Evolutionary conservation across 805 yeast species (phyloP).

Genomic region (Diddensiella transvaalensis): DNA sequence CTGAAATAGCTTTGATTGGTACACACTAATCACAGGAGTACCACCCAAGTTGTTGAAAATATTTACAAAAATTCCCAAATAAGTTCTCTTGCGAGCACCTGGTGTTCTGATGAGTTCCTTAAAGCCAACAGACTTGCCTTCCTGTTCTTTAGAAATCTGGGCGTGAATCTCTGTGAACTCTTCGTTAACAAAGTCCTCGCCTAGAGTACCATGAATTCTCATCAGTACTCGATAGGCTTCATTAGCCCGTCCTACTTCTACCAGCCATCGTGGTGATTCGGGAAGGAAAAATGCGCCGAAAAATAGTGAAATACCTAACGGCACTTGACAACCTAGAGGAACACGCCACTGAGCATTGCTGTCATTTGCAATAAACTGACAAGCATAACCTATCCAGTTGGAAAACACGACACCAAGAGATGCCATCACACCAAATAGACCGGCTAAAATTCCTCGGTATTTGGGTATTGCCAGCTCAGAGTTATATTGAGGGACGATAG

Average conservation of each 20-base stretch:
- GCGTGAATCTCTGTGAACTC: too few relatives aligned
- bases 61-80: too few relatives aligned
- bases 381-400: constrained; percentile 19
- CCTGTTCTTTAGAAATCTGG: too few relatives aligned
- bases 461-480: constrained; percentile 18
- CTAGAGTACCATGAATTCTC: constrained; percentile 19
- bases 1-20: too few relatives aligned
- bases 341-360: constrained; percentile 9
- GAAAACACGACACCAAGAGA: constrained; percentile 4
- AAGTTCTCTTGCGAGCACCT: too few relatives aligned
- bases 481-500: constrained; percentile 5
- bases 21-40: too few relatives aligned
- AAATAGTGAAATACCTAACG: constrained; percentile 7
- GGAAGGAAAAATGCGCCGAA: constrained; percentile 14
- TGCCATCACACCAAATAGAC: neutral
- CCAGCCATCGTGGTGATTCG: constrained; percentile 23
- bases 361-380: constrained; percentile 9
- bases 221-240: constrained; percentile 9
- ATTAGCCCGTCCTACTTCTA: constrained; percentile 1
- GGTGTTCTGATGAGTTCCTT: too few relatives aligned
- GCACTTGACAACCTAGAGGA: constrained; percentile 18
- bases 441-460: constrained; percentile 6
- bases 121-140: too few relatives aligned
- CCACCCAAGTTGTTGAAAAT: too few relatives aligned
- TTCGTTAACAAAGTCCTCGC: too few relatives aligned